These are phyloP conservation scores for Coniochaeta pulveracea DNA, from an alignment of 2,329 filamentous ascomycete species.

Conservation along the genomic window DNA sequence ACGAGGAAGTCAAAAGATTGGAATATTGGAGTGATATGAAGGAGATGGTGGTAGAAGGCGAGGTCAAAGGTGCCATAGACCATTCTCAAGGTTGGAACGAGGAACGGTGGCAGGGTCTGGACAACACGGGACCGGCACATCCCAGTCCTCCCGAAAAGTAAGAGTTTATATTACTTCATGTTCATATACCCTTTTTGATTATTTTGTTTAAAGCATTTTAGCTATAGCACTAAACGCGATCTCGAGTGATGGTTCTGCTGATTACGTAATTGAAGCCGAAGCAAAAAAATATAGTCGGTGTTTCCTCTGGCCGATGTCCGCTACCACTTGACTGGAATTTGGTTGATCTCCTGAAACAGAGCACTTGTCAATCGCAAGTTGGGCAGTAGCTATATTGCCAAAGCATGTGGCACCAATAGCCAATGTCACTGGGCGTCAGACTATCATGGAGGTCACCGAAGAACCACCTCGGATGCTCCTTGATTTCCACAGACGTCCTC, in stretches of 20 bases:
- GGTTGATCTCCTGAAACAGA: no score
- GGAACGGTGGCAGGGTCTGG: slow-evolving; percentile 35
- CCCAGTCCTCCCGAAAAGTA: background rate
- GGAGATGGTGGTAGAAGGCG: slow-evolving; percentile 47
- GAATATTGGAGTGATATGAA: slow-evolving; percentile 85
- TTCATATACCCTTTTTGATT: no score
- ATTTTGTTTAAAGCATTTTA: background rate
- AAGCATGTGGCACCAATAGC: slow-evolving; percentile 17
- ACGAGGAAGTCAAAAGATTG: slow-evolving; percentile 67
- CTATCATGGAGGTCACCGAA: slow-evolving; percentile 28
- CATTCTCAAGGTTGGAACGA: slow-evolving; percentile 29
- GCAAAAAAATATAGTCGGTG: no score
- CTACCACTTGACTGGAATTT: no score
- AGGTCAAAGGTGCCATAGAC: slow-evolving; percentile 32
- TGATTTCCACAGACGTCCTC: slow-evolving; percentile 14
- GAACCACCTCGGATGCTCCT: slow-evolving; percentile 13
- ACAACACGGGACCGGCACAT: slow-evolving; percentile 36
- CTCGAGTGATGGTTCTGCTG: no score
- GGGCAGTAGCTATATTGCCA: no score
- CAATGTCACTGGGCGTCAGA: slow-evolving; percentile 34
- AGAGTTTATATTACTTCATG: no score
- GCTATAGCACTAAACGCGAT: no score
- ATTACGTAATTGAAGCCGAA: no score
- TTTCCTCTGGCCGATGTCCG: no score
- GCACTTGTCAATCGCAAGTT: no score